A percentile compares a stretch with the other conserved stretches of the same genome.
phyloP scores from a whole-genome alignment of 2,329 filamentous ascomycete species.

The Cordyceps cicadae region DNA sequence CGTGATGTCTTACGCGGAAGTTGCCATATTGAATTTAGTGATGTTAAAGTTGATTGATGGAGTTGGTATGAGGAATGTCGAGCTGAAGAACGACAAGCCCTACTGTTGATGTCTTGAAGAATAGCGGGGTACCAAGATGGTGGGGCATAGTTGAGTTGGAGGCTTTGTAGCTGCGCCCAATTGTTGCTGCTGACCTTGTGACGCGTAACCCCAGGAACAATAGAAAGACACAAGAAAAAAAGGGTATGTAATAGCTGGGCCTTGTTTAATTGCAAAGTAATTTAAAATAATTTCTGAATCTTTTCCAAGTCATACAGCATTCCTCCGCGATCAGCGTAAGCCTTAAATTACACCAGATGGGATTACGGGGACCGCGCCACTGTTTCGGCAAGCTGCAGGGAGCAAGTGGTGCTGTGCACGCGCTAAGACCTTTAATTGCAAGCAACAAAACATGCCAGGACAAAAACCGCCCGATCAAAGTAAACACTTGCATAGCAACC shows the following conservation, averaged over 20 bases:
- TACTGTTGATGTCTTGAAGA: not conserved
- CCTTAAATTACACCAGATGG: too few relatives aligned
- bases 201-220: too few relatives aligned
- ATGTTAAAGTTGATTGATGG: not conserved
- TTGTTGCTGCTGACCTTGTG: too few relatives aligned
- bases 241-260: too few relatives aligned
- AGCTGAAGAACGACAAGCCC: not conserved
- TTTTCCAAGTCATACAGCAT: too few relatives aligned
- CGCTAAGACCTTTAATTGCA: not conserved
- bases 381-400: not conserved
- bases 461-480: not conserved
- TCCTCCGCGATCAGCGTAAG: too few relatives aligned
- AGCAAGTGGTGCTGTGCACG: not conserved
- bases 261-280: too few relatives aligned
- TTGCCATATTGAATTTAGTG: slow-evolving; percentile 32
- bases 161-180: too few relatives aligned
- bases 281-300: too few relatives aligned
- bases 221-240: too few relatives aligned
- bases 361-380: not conserved
- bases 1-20: slow-evolving; percentile 40
- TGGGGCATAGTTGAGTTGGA: slow-evolving; percentile 1
- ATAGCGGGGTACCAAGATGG: slow-evolving; percentile 8
- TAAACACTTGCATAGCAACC: slow-evolving; percentile 7
- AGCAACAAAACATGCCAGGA: not conserved
- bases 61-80: slow-evolving; percentile 4